Conservation (phyloP, 495 filamentous ascomycete genomes). For the Penicillium roqueforti region DNA sequence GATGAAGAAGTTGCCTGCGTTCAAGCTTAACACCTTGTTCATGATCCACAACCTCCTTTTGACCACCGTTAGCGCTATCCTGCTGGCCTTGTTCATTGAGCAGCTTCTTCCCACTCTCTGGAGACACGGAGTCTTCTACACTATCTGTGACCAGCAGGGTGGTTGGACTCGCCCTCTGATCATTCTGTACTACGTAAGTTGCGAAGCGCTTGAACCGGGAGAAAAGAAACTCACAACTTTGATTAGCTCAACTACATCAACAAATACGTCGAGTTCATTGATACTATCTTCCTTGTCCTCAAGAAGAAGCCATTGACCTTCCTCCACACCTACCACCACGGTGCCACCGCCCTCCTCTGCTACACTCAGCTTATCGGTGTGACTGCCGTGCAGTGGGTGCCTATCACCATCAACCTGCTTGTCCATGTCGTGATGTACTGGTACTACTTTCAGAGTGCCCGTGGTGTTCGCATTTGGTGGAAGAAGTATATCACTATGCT, state of each 20-base stretch:
- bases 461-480: slow-evolving; percentile 57
- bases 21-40: slow-evolving; percentile 62
- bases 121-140: slow-evolving; percentile 57
- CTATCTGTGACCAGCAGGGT: slow-evolving; percentile 61
- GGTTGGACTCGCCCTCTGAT: slow-evolving; percentile 65
- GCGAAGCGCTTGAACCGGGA: neutral
- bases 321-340: slow-evolving; percentile 73
- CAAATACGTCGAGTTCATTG: slow-evolving; percentile 66
- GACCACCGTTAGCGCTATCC: slow-evolving; percentile 56
- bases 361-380: slow-evolving; percentile 67
- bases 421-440: slow-evolving; percentile 71
- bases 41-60: slow-evolving; percentile 67
- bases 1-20: slow-evolving; percentile 55
- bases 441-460: slow-evolving; percentile 61
- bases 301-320: slow-evolving; percentile 78
- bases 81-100: slow-evolving; percentile 62
- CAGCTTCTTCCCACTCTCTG: slow-evolving; percentile 58
- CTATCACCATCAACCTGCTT: slow-evolving; percentile 62
- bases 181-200: slow-evolving; percentile 63
- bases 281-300: slow-evolving; percentile 67
- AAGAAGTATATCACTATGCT: slow-evolving; percentile 58
- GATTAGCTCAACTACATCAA: slow-evolving; percentile 66
- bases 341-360: slow-evolving; percentile 66
- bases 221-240: slow-evolving; percentile 17
- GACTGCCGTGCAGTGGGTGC: slow-evolving; percentile 65